These are phyloP conservation scores for Colletotrichum lini DNA, from an alignment of 2,329 filamentous ascomycete species.

Conservation along the genomic window DNA sequence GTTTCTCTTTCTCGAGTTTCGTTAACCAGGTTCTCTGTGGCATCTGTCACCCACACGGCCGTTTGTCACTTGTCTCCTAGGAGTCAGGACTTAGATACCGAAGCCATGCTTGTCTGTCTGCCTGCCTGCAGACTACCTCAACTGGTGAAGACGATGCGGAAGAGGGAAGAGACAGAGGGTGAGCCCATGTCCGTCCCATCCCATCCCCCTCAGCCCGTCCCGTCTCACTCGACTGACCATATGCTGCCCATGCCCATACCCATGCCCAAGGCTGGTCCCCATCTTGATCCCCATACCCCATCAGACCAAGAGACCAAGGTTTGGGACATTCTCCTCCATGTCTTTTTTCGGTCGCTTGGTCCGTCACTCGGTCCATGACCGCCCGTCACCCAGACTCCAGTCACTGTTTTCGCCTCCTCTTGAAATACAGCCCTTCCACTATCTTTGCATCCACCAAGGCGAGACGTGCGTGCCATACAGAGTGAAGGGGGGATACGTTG, in stretches of 20 bases:
- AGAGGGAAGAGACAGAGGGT: slow-evolving; percentile 5
- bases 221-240: slow-evolving; percentile 28
- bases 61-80: slow-evolving; percentile 20
- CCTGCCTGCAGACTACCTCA: background rate
- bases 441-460: slow-evolving; percentile 14
- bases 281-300: slow-evolving; percentile 37
- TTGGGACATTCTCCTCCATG: slow-evolving; percentile 27
- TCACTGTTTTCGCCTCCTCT: slow-evolving; percentile 14
- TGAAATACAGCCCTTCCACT: slow-evolving; percentile 16
- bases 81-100: slow-evolving; percentile 18
- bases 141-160: slow-evolving; percentile 20
- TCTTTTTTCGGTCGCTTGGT: slow-evolving; percentile 13
- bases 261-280: slow-evolving; percentile 19
- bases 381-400: slow-evolving; percentile 21
- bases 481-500: background rate
- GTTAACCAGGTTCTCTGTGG: slow-evolving; percentile 25
- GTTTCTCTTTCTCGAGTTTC: background rate
- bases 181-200: slow-evolving; percentile 24
- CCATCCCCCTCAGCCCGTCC: slow-evolving; percentile 23
- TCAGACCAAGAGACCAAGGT: slow-evolving; percentile 34
- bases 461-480: slow-evolving; percentile 19
- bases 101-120: slow-evolving; percentile 10
- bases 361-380: slow-evolving; percentile 14
- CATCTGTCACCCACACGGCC: slow-evolving; percentile 23
- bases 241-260: slow-evolving; percentile 30